These are phyloP conservation scores for Colletotrichum sp. DNA, from an alignment of 2,329 filamentous ascomycete genomes.

Conservation along the genomic window DNA sequence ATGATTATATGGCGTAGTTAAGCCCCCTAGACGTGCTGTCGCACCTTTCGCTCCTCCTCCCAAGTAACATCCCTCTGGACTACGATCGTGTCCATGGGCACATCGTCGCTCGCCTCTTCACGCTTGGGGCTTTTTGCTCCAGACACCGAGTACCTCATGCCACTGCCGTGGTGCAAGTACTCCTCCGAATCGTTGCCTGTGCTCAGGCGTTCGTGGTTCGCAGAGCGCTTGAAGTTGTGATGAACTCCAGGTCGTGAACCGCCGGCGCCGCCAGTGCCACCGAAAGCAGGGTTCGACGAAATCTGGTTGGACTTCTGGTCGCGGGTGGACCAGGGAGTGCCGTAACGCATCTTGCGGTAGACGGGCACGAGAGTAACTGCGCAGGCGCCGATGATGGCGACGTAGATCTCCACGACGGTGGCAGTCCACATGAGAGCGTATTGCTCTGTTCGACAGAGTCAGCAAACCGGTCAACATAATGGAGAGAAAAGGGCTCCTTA, in stretches of 20 bases:
- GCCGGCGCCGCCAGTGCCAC: neutral
- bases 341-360: conserved; percentile 3
- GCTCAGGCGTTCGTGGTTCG: neutral
- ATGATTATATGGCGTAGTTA: neutral
- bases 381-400: conserved; percentile 2
- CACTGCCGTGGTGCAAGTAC: neutral
- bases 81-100: neutral
- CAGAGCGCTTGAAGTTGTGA: neutral
- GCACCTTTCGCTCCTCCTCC: conserved; percentile 5
- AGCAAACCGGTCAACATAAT: neutral
- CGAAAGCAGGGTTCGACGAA: neutral
- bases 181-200: conserved; percentile 3
- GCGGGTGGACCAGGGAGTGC: neutral
- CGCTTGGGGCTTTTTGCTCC: neutral
- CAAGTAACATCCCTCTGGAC: conserved; percentile 3
- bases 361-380: conserved; percentile 4
- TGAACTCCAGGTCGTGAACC: neutral
- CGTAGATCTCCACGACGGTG: conserved; percentile 4
- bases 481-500: neutral
- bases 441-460: neutral
- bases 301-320: conserved; percentile 3
- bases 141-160: neutral
- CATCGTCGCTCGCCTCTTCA: neutral
- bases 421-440: conserved; percentile 12
- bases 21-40: neutral